These are phyloP conservation scores for Pyricularia pennisetigena DNA, from an alignment of 2,329 filamentous ascomycete species.

Conservation along the genomic window DNA sequence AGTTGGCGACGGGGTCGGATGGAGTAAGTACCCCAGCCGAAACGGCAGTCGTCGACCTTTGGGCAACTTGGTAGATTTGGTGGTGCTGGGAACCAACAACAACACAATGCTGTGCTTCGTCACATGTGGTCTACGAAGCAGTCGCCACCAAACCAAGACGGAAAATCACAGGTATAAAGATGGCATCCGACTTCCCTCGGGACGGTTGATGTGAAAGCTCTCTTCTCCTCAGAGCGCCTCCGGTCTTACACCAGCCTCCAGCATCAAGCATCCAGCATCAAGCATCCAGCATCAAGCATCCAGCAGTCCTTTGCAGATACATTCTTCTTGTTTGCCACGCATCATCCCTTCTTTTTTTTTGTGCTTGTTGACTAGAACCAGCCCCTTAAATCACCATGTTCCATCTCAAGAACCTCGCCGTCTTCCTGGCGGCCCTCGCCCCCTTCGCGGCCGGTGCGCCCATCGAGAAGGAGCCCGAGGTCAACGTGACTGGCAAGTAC, in stretches of 20 bases:
- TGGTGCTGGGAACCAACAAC: neutral
- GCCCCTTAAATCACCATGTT: neutral
- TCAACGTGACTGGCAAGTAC: slow-evolving; percentile 3
- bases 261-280: too few relatives aligned
- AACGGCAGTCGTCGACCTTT: neutral
- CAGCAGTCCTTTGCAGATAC: neutral
- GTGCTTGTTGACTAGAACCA: neutral
- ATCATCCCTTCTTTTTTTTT: neutral
- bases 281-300: too few relatives aligned
- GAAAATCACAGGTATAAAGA: neutral
- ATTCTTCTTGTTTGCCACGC: neutral
- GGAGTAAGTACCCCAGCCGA: neutral
- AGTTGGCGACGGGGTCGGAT: neutral
- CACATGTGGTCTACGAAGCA: neutral
- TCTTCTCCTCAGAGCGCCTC: neutral
- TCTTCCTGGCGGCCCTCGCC: slow-evolving; percentile 4
- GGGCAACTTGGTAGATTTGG: neutral
- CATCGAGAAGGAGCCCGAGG: neutral
- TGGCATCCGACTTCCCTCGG: neutral
- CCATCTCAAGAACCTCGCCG: slow-evolving; percentile 3
- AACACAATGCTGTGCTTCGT: neutral
- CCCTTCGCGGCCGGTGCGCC: slow-evolving; percentile 3
- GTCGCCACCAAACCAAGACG: neutral
- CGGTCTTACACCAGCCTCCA: neutral
- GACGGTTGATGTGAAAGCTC: neutral